A percentile compares a stretch with the other conserved stretches of the same genome.
These are phyloP conservation scores for Vitis vinifera DNA, from an alignment of 164 flowering plant genomes.

Conservation along the genomic window ASM3070453v1 NC_081805.1:12420001-12420500, in stretches of 20 bases:
- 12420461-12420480: too few relatives aligned
- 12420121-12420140: neutral
- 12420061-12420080: constrained; percentile 71
- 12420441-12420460: neutral
- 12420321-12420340: constrained; percentile 42
- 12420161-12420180: neutral
- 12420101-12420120: neutral
- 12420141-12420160: neutral
- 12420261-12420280: constrained; percentile 24
- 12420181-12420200: constrained; percentile 84
- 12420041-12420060: constrained; percentile 72
- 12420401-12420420: neutral
- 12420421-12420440: neutral
- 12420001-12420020: constrained; percentile 92
- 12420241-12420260: constrained; percentile 43
- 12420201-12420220: constrained; percentile 75
- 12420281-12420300: constrained; percentile 83
- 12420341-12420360: constrained; percentile 27
- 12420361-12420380: neutral
- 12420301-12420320: constrained; percentile 62
- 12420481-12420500: too few relatives aligned
- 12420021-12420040: constrained; percentile 76
- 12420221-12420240: constrained; percentile 91
- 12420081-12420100: constrained; percentile 10
- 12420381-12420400: neutral